Base-by-base conservation (phyloP, 768 basidiomycete genomes). In the Lentinula sp. region DNA sequence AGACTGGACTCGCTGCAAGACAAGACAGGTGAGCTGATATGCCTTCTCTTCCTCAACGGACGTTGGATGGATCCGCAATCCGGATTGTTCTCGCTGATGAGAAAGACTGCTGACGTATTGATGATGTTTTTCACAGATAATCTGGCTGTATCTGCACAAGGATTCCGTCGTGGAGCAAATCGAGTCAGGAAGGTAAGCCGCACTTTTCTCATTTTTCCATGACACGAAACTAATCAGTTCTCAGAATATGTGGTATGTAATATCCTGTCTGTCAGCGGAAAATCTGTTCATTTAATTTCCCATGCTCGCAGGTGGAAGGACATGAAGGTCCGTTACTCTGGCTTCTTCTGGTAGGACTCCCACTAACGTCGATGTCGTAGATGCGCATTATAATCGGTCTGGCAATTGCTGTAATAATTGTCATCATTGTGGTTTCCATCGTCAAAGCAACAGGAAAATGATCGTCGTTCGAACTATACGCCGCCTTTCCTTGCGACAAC, bases 121-220 rank as follows among this genome's bases (percentile, higher is more conserved):
- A 54, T 40, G 18, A 9, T 21, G 32, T 50, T 5, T 37, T 49
- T 40, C 18, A 57, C 49, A 97, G 97, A 99, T 76, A 97, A 89
- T 71, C 84, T 99, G 60, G 96, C 97, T 34, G 92, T 96, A 45
- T 97, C 95, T 28, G 97, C 97, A n/a, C 96, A 99, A 78, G 94
- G 95, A 31, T 99, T 99, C 86, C 88, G 95, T 64, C 84, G 94
- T 65, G 95, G 97, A 65, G 97, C 97, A 57, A 98, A 98, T 78
- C 83, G 93, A 63, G 97, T 99, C 57, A 87, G 97, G 73, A 60
- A 60, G 59, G 59, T 60, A 50, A 2, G 57, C 10, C 32, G 32
- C n/a, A 10, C 28, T 21, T 28, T 31, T 43, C 18, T 35, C 28
- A 15, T 18, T 42, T 51, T 16, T 16, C 52, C 10, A 28, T 23